Base-by-base conservation (phyloP, 495 filamentous ascomycete genomes). In the Aspergillus bertholletiae region DNA sequence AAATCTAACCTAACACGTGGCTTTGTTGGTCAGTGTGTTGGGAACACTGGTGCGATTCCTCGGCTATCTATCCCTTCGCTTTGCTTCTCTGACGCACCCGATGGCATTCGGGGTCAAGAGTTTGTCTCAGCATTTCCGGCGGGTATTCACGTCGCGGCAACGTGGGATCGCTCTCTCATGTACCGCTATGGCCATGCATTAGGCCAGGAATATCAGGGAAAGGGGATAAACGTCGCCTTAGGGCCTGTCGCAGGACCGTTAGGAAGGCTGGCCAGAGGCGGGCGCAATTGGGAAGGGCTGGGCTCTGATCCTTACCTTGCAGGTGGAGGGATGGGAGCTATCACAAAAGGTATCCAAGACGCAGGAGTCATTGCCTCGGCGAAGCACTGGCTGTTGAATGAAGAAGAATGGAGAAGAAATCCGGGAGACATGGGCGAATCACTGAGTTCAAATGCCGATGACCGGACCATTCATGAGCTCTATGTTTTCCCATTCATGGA, bases 401-500 rank as follows among this genome's bases (percentile, higher is more conserved):
- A 51, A 15, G 37, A 51, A 23, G 49, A 51, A 34, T n/a, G n/a
- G n/a, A n/a, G n/a, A n/a, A n/a, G n/a, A n/a, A n/a, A n/a, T n/a
- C n/a, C n/a, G n/a, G n/a, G n/a, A n/a, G n/a, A n/a, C n/a, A n/a
- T n/a, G n/a, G n/a, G n/a, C n/a, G 11, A 30, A 13, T 51, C 37
- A 20, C 7, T 6, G 7, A 17, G 15, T 2, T 77, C 81, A 13
- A 84, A 85, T 40, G 79, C 84, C 12, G 83, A 86, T 41, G 82
- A 88, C 62, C 75, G 80, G 43, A 86, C 86, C 0, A 67, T 89
- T 52, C 86, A 89, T 61, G 87, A 90, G 63, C 58, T 85, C 0
- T 90, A 89, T 55, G 74, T 87, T n/a, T 93, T 88, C 88, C 68
- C 76, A 0, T 89, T 87, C 66, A 74, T 78, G 45, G 83, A 88